A percentile compares a stretch with the other conserved stretches of the same genome.
phyloP scores from a whole-genome alignment of 306 rosid genomes.

The Cicer judaicum region DNA sequence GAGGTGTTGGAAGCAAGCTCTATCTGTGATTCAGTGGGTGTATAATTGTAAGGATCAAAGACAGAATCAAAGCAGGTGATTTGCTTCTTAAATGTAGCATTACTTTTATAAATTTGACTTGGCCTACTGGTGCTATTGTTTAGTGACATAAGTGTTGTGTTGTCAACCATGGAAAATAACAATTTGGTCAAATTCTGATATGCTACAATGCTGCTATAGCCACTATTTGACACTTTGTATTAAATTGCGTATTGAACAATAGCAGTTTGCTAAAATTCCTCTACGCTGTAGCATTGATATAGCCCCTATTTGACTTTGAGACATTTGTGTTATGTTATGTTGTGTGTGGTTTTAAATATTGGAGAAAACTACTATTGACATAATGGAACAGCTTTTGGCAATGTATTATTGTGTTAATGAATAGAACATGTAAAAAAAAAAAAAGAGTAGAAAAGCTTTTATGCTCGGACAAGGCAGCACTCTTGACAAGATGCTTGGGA shows the following conservation, averaged over 20 bases:
- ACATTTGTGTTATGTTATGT: constrained; percentile 27
- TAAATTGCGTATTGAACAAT: no score
- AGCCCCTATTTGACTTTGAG: neutral
- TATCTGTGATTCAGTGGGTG: constrained; percentile 84
- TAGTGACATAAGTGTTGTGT: neutral
- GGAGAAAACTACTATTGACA: constrained; percentile 17
- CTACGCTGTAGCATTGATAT: no score
- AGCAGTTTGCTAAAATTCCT: no score
- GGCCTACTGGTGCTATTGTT: constrained; percentile 1
- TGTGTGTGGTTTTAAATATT: constrained; percentile 13
- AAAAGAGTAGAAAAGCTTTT: neutral
- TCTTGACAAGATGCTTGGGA: constrained; percentile 27
- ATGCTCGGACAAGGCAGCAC: neutral
- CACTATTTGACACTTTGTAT: no score
- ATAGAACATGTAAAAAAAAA: neutral
- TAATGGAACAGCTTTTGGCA: constrained; percentile 13
- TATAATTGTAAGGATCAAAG: constrained; percentile 59
- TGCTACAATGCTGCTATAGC: no score
- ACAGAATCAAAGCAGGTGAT: constrained; percentile 76
- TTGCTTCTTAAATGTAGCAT: constrained; percentile 24
- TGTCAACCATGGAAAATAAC: no score
- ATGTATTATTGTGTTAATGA: constrained; percentile 24
- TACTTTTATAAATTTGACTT: constrained; percentile 21
- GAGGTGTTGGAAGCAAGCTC: constrained; percentile 82
- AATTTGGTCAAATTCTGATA: no score